phyloP scores from a whole-genome alignment of 129 eudicot species.

The Centella asiatica region DNA sequence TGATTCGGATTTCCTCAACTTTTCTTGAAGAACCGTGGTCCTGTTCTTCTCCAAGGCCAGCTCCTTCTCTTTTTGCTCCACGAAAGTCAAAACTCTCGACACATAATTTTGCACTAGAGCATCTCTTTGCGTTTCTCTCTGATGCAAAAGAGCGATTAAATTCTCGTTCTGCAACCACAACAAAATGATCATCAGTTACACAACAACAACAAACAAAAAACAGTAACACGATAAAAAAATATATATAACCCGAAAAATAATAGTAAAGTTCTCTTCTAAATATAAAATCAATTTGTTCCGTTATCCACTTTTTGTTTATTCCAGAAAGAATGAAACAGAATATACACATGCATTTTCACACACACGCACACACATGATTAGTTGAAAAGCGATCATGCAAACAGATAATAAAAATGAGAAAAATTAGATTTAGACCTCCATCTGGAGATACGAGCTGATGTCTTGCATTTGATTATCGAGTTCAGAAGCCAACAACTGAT shows the following conservation, averaged over 20 bases:
- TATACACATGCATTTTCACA: too few species aligned
- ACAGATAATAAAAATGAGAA: too few species aligned
- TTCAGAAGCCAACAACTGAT: conserved; percentile 14
- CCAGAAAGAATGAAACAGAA: too few species aligned
- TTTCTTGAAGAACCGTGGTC: conserved; percentile 35
- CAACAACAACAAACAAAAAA: too few species aligned
- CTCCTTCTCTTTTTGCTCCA: conserved; percentile 42
- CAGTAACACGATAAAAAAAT: too few species aligned
- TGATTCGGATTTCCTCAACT: conserved; percentile 28
- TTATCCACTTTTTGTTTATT: too few species aligned
- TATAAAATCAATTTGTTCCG: too few species aligned
- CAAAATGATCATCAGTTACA: too few species aligned
- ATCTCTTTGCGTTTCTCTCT: conserved; percentile 32
- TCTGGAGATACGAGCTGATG: conserved; percentile 16
- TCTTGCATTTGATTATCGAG: conserved; percentile 25
- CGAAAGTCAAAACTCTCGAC: conserved; percentile 23
- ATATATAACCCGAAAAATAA: too few species aligned
- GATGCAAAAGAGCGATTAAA: conserved; percentile 34
- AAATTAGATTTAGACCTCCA: conserved; percentile 8
- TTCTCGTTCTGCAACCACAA: conserved; percentile 39
- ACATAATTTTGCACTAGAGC: conserved; percentile 28
- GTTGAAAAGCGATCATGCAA: too few species aligned
- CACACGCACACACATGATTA: too few species aligned
- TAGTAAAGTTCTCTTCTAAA: too few species aligned
- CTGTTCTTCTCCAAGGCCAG: conserved; percentile 28